Percentiles rank a stretch among this genome's conserved stretches.
Evolutionary conservation across 1,284 basidiomycete species (phyloP).

Genomic region (Ceratobasidium theobromae): DNA sequence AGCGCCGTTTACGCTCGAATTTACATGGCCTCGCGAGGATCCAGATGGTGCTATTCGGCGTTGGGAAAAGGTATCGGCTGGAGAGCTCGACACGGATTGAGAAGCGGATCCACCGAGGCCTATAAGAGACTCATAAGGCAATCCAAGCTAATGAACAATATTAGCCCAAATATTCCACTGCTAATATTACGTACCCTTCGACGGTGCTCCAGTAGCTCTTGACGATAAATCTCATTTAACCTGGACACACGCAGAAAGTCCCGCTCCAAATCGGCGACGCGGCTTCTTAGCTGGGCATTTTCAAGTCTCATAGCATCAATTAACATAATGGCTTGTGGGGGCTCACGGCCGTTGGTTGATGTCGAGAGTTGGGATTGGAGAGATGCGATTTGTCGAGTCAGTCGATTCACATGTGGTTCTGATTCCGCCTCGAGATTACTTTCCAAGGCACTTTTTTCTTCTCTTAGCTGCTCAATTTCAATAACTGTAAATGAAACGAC

Average conservation of each 20-base stretch:
- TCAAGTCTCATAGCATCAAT: conserved; percentile 71
- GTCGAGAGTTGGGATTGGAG: conserved; percentile 47
- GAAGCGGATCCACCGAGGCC: conserved; percentile 49
- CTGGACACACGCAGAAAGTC: conserved; percentile 69
- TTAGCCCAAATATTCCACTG: conserved; percentile 3
- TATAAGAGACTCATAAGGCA: conserved; percentile 72
- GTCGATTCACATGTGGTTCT: conserved; percentile 72
- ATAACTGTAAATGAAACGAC: not conserved
- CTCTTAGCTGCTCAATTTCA: conserved; percentile 56
- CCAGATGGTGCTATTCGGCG: conserved; percentile 42
- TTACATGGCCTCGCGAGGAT: conserved; percentile 42
- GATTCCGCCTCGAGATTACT: conserved; percentile 76
- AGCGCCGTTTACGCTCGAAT: conserved; percentile 41
- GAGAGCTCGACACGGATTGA: conserved; percentile 35
- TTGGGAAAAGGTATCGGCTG: conserved; percentile 65
- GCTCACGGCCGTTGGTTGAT: too few species aligned
- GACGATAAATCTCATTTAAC: conserved; percentile 76
- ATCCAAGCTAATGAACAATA: conserved; percentile 57
- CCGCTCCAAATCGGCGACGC: conserved; percentile 62
- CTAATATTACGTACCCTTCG: conserved; percentile 57
- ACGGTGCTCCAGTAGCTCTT: conserved; percentile 74
- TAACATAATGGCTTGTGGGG: too few species aligned
- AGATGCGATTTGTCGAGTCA: conserved; percentile 67
- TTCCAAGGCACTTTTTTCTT: conserved; percentile 80
- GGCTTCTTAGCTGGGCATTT: conserved; percentile 49